Base-by-base conservation (phyloP, 441 rosid species). In the Brassica hybrid region DNA sequence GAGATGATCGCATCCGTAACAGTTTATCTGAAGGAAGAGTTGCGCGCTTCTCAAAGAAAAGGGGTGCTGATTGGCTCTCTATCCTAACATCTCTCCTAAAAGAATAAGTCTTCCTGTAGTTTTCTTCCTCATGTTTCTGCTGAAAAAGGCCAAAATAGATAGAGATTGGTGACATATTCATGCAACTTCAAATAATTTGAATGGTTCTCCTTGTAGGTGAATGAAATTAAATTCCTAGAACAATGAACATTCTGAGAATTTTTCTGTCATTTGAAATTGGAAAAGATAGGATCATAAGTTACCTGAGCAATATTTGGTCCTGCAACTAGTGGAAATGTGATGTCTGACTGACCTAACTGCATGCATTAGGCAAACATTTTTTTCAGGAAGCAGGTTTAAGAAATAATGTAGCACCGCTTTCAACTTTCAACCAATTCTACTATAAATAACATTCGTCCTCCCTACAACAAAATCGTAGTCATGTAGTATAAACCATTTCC, bases 341-440 rank as follows among this genome's bases (percentile, higher is more conserved):
- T 64, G 63, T 84, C 97, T 76, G 70, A 84, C 66, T 71, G 75
- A 83, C 90, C 93, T 86, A 91, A 79, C 98, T 91, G 92, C 88
- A 87, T 56, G 76, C 75, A 86, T 67, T 60, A 76, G 63, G 54
- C 27, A 4, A 71, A 80, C 69, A 65, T 14, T 16, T 58, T 25
- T 18, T 54, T 21, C 16, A 43, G 54, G 59, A 41, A 73, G 41
- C 10, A 12, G 23, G n/a, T 32, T 70, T 36, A 7, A 6, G 6
- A 57, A 60, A 23, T 9, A 16, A 50, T 48, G 13, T 3, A 68
- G 45, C 36, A n/a, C 30, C 54, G 2, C 23, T 21, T 21, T 21
- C 23, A 21, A 66, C 11, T 32, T 34, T 67, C 65, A 59, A 67
- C 48, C 50, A 0, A 67, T 34, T 18, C 32, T 14, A 78, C 13